Base-by-base conservation (phyloP, 371 early-diverging fungal genomes). In the Mortierella sp. region DNA sequence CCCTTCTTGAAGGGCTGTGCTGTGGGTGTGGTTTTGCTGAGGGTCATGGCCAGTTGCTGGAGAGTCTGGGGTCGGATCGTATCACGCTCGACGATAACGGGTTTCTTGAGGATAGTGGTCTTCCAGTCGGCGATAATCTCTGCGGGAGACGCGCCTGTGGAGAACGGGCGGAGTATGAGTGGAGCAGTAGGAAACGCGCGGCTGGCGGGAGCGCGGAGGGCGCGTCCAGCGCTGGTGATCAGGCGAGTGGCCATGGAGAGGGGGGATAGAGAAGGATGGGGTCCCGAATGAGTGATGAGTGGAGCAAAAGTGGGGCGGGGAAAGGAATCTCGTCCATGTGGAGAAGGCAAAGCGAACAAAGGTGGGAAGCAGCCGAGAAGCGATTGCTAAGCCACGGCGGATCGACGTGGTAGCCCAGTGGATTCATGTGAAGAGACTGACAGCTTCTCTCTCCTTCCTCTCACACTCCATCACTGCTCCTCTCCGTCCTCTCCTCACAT, bases 1-100 rank as follows among this genome's bases (percentile, higher is more conserved):
- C 84, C 87, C 7, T 47, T 47, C 22, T 31, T 57, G 45, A 49
- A 53, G 16, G 28, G 50, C 29, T 28, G 19, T 71, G 50, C 64
- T 0, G 83, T 79, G 9, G 80, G 80, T 1, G 70, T 78, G 22
- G 81, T 57, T 13, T 63, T 76, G 55, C 80, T 76, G 39, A 80
- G 76, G 19, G 71, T 77, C 48, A 76, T 68, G 37, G 47, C 47
- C 22, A 79, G 58, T 43, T 63, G 63, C 25, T 59, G 67, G 22
- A 71, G 53, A 21, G 64, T 64, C 52, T 56, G 57, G 1, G 68
- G 55, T 9, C 79, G 68, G 68, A 78, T 61, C 16, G 77, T 65
- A 39, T 76, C 77, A 45, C 49, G 65, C 49, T 76, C 77, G 54
- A 69, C 22, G 43, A 65, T 17, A 48, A 58, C 54, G 28, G 77